Evolutionary conservation across 2,329 filamentous ascomycete genomes (phyloP).

Genomic region (Nemania serpens): DNA sequence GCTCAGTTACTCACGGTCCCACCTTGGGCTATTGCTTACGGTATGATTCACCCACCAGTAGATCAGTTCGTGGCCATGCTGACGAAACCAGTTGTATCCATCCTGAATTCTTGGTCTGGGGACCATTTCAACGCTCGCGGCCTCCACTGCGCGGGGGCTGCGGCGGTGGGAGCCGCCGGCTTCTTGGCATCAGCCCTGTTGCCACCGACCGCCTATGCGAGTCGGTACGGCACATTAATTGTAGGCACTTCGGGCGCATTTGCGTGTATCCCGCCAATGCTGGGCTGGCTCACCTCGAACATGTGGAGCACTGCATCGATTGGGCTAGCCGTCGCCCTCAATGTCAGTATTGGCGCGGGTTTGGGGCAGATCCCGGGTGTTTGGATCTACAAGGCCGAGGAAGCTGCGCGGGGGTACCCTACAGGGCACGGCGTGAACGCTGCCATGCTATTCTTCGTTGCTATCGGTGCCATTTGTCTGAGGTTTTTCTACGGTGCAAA

Average conservation of each 20-base stretch:
- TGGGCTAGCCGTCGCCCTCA: slow-evolving; percentile 72
- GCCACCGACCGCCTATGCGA: slow-evolving; percentile 60
- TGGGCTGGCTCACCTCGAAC: slow-evolving; percentile 72
- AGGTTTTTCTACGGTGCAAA: slow-evolving; percentile 59
- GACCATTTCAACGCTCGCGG: slow-evolving; percentile 64
- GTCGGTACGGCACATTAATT: slow-evolving; percentile 72
- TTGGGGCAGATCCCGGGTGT: slow-evolving; percentile 73
- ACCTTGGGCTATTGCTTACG: slow-evolving; percentile 62
- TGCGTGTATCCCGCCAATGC: slow-evolving; percentile 69
- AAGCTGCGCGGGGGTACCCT: slow-evolving; percentile 65
- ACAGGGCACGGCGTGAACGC: slow-evolving; percentile 67
- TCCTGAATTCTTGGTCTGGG: slow-evolving; percentile 61
- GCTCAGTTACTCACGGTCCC: slow-evolving; percentile 71
- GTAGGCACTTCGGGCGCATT: slow-evolving; percentile 70
- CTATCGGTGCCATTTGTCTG: slow-evolving; percentile 43
- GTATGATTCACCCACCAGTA: slow-evolving; percentile 25
- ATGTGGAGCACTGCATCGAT: slow-evolving; percentile 67
- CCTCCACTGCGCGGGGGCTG: slow-evolving; percentile 49
- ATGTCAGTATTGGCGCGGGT: slow-evolving; percentile 68
- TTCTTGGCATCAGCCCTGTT: slow-evolving; percentile 68
- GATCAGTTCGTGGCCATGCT: slow-evolving; percentile 4
- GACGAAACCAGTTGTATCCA: slow-evolving; percentile 39
- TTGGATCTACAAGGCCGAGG: slow-evolving; percentile 72
- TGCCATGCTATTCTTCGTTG: slow-evolving; percentile 44
- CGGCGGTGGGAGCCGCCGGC: slow-evolving; percentile 51